These are phyloP conservation scores for Diaporthe caulivora DNA, from an alignment of 2,329 filamentous ascomycete species.

Conservation along the genomic window DNA sequence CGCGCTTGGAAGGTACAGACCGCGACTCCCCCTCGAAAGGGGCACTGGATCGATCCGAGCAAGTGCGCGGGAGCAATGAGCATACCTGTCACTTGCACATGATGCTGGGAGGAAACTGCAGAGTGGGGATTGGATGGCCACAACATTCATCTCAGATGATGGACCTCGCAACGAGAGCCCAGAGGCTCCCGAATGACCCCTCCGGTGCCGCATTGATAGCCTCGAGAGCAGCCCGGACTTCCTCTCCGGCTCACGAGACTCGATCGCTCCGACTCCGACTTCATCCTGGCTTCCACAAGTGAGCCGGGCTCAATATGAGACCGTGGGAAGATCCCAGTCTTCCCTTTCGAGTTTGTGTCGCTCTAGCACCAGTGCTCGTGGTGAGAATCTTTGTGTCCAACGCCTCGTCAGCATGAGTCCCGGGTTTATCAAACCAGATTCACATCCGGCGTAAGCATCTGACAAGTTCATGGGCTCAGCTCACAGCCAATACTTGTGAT, in stretches of 20 bases:
- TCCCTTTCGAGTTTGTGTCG: conserved; percentile 64
- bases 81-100: background rate
- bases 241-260: conserved; percentile 51
- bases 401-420: background rate
- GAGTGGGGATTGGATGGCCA: background rate
- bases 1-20: too few species aligned
- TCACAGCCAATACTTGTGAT: conserved; percentile 74
- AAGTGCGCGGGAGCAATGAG: background rate
- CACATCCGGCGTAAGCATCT: background rate
- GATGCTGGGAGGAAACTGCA: background rate
- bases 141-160: background rate
- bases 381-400: conserved; percentile 52
- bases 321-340: conserved; percentile 66
- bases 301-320: conserved; percentile 61
- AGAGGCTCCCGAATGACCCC: conserved; percentile 46
- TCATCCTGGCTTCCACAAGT: conserved; percentile 55
- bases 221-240: conserved; percentile 50
- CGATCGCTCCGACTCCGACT: conserved; percentile 47
- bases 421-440: background rate
- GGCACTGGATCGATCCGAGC: background rate
- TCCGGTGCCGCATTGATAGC: conserved; percentile 48
- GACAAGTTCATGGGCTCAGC: conserved; percentile 42
- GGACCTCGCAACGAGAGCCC: conserved; percentile 28
- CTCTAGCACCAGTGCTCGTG: conserved; percentile 69
- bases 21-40: background rate